A percentile compares a stretch with the other conserved stretches of the same genome.
Conservation (phyloP, 2,329 filamentous ascomycete species). For the Cercospora zeae-maydis region DNA sequence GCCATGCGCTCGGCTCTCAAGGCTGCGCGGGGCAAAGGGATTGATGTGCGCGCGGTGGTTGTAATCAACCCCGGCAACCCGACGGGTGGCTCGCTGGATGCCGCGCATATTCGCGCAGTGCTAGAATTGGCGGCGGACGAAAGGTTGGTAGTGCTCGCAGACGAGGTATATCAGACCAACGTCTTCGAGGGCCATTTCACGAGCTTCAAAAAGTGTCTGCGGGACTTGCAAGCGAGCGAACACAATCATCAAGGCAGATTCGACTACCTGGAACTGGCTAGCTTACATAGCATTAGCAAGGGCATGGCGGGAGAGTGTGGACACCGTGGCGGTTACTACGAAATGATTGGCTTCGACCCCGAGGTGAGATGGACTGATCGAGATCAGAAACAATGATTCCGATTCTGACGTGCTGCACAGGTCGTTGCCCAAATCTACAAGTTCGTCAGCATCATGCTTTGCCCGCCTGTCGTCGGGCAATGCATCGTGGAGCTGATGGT, state of each 20-base stretch:
- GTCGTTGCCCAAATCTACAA: constrained; percentile 97
- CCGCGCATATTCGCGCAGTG: constrained; percentile 77
- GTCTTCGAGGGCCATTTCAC: constrained; percentile 92
- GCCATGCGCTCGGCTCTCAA: constrained; percentile 70
- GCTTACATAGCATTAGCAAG: constrained; percentile 91
- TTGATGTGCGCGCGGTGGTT: constrained; percentile 86
- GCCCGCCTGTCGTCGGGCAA: constrained; percentile 91
- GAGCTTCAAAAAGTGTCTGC: constrained; percentile 88
- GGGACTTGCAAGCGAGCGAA: constrained; percentile 67
- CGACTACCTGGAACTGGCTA: constrained; percentile 82
- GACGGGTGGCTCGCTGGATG: constrained; percentile 79
- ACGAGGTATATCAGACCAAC: constrained; percentile 99
- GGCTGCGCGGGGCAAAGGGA: constrained; percentile 70
- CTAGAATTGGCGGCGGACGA: constrained; percentile 81
- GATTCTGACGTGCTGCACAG: constrained; percentile 39
- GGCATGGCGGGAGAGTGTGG: constrained; percentile 99
- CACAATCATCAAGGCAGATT: constrained; percentile 67
- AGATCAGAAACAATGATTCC: neutral
- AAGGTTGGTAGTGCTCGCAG: constrained; percentile 83
- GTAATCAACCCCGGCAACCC: constrained; percentile 99
- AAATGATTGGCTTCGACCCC: constrained; percentile 80
- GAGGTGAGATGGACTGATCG: constrained; percentile 29
- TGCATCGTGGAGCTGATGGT: constrained; percentile 98
- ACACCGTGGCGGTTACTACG: constrained; percentile 95
- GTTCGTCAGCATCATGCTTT: constrained; percentile 95